Base-by-base conservation (phyloP, 768 basidiomycete species). In the Hericium rajendrae region DNA sequence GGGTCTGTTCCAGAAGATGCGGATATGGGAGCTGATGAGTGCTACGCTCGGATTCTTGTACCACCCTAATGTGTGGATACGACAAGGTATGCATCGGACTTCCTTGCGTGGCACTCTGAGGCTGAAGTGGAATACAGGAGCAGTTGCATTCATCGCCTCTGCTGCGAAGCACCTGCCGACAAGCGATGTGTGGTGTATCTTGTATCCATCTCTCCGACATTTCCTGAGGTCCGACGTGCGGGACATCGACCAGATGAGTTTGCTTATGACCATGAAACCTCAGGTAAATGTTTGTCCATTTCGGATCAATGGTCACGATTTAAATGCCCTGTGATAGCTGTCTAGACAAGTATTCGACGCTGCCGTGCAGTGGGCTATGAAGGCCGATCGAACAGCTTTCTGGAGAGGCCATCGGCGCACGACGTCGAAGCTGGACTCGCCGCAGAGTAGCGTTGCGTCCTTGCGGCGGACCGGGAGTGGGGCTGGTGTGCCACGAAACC, bases 21-120 rank as follows among this genome's bases (percentile, higher is more conserved):
- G 89, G n/a, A 84, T 97, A 57, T 97, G 97, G 94, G 97, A 98
- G 64, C 76, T 97, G 38, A 91, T 95, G 84, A 88, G 87, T 54
- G 84, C 86, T 0, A 86, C 87, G 0, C 72, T 93, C 32, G 90
- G 90, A 1, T 94, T 98, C 70, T 72, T 98, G 53, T 95, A 91
- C 63, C 97, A 99, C 69, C 95, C 97, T 0, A 94, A 97, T 68
- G 72, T 84, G 20, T 98, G 95, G 95, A 91, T 98, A 69, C 78
- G 94, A 57, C 91, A 97, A 79, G 90, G 94, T 86, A 28, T 70
- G 56, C 39, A 3, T 49, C 12, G 28, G 43, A 11, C 22, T 10
- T 12, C 26, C 6, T 18, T 46, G n/a, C 9, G 20, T 18, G 16
- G 2, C 0, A 3, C 43, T 2, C 16, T 48, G 11, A 12, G 11